phyloP scores from a whole-genome alignment of 441 rosid species.

The Erodium moschatum region DNA sequence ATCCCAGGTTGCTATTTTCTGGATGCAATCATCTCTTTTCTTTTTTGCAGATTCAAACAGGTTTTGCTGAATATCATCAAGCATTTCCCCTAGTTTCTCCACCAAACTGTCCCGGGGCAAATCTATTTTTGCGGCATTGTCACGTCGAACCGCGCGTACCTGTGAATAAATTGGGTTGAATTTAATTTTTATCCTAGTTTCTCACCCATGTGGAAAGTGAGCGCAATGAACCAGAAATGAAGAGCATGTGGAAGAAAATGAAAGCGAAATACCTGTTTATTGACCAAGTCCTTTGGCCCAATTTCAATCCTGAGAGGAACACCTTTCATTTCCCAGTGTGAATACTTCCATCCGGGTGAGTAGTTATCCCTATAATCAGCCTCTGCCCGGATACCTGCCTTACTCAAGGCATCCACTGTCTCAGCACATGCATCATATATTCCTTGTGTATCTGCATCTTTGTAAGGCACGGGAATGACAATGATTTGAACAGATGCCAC shows the following conservation, averaged over 20 bases:
- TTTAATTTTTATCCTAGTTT: background rate
- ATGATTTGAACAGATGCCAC: constrained; percentile 82
- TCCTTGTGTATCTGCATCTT: constrained; percentile 80
- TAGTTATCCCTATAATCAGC: constrained; percentile 81
- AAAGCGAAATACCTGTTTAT: constrained; percentile 52
- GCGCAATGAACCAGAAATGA: constrained; percentile 2
- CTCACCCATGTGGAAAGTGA: background rate
- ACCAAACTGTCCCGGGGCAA: constrained; percentile 52
- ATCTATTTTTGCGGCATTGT: constrained; percentile 65
- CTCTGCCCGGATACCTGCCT: constrained; percentile 80
- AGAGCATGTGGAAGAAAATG: constrained; percentile 15
- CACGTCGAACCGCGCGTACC: constrained; percentile 91
- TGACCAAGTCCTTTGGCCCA: constrained; percentile 83
- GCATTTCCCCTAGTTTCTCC: constrained; percentile 45
- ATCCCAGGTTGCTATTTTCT: constrained; percentile 72
- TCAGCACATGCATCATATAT: constrained; percentile 75
- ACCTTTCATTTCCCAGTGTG: constrained; percentile 97
- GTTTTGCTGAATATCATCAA: constrained; percentile 59
- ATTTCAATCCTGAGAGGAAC: constrained; percentile 96
- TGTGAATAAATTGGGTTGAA: constrained; percentile 20
- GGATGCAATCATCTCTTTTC: constrained; percentile 68
- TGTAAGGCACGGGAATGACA: constrained; percentile 87
- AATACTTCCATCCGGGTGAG: constrained; percentile 98
- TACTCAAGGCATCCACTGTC: constrained; percentile 49
- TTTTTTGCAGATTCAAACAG: constrained; percentile 60